Conservation (phyloP, 352 stramenopile species). For the Globisporangium orthogonon region DNA sequence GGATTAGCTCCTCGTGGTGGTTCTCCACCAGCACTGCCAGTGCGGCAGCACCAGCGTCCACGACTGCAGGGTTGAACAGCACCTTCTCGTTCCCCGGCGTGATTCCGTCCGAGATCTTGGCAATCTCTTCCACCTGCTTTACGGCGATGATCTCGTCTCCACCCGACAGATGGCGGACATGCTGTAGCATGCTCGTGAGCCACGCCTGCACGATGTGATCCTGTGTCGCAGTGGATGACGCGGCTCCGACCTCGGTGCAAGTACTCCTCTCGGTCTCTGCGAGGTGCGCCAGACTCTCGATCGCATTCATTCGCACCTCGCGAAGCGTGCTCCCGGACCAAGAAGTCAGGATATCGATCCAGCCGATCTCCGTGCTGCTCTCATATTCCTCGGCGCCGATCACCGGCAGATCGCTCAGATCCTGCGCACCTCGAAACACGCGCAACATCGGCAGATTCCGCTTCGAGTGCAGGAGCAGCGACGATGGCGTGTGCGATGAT, state of each 20-base stretch:
- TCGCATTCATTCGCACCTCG: conserved; percentile 53
- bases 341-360: conserved; percentile 73
- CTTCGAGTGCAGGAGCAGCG: conserved; percentile 48
- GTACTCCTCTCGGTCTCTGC: conserved; percentile 23
- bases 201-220: conserved; percentile 71
- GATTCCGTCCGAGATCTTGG: conserved; percentile 59
- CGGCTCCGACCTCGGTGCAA: background rate
- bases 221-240: conserved; percentile 12
- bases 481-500: conserved; percentile 27
- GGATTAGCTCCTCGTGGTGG: conserved; percentile 57
- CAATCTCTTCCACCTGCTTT: conserved; percentile 73
- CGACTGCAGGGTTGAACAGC: conserved; percentile 57
- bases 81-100: conserved; percentile 74
- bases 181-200: conserved; percentile 72
- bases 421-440: conserved; percentile 42
- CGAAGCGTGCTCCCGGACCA: conserved; percentile 57
- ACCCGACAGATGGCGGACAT: conserved; percentile 45
- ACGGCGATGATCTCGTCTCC: conserved; percentile 67
- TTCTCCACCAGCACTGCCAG: conserved; percentile 62
- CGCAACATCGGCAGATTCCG: conserved; percentile 57
- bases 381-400: conserved; percentile 75
- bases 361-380: conserved; percentile 63
- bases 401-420: conserved; percentile 66
- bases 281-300: conserved; percentile 61
- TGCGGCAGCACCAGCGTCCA: conserved; percentile 59